Evolutionary conservation across 306 rosid species (phyloP), one percentile per base, ranked within the genome.

Genomic region (Trifolium subterraneum): DNA sequence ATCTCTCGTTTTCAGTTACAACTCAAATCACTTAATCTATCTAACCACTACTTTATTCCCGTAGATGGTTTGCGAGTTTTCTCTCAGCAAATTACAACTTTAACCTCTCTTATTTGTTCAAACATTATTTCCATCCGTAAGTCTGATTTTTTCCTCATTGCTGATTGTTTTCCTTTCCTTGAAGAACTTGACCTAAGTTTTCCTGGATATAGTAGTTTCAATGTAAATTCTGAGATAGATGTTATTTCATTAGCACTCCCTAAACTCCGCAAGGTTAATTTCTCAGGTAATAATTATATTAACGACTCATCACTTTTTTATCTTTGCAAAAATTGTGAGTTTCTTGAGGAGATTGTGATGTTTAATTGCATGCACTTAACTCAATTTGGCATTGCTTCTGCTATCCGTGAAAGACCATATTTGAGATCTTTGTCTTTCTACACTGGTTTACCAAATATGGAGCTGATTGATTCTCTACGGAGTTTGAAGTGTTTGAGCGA

Each of bases 221-320:
- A 27, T 4, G 33, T 4, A 3, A 6, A 47, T 47, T 10, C 3
- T 42, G 48, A 1, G 15, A 4, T 41, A 41, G 11, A 41, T 41
- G 4, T 2, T 41, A 4, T 4, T 14, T 15, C 5, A 29, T 29
- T 5, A 29, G 8, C 18, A 1, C 86, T 90, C 38, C 78, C 80
- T 54, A 74, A 74, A 1, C 82, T 90, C 23, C 79, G 81, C 38
- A 90, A 69, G 88, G 55, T 87, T 75, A 69, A 88, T 61, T 79
- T 92, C 51, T 89, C 91, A 25, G 91, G 96, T 71, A 78, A 78
- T 68, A 19, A 22, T 33, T 66, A 79, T 63, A 67, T 92, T 29
- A 70, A 82, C 10, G 75, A 86, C 70, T 15, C 13, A 8, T 81
- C 86, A 0, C 80, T 90, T 70, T 6, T 68, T 20, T 64, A 14